Evolutionary conservation across 768 basidiomycete species (phyloP).

Genomic region (Hemileccinum rubropunctum): DNA sequence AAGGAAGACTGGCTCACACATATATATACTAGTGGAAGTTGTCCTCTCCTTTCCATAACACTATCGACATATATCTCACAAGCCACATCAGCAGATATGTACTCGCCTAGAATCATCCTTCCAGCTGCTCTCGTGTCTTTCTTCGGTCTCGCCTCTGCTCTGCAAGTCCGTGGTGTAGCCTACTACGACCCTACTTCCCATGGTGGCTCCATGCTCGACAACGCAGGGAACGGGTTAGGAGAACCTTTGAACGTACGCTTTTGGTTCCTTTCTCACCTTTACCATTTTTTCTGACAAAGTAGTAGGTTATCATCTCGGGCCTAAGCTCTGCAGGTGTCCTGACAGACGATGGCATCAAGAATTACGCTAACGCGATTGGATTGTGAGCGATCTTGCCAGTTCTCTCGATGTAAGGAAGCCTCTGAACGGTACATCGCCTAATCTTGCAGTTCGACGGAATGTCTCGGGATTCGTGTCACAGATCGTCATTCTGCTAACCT

Average conservation of each 20-base stretch:
- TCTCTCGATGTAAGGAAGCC: background rate
- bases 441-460: conserved; percentile 37
- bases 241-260: conserved; percentile 41
- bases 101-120: background rate
- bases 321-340: conserved; percentile 56
- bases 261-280: background rate
- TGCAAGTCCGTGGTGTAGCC: conserved; percentile 14
- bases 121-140: background rate
- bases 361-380: conserved; percentile 59
- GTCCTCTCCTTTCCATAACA: background rate
- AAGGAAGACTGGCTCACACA: no score
- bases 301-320: conserved; percentile 60
- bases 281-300: background rate
- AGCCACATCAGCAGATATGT: no score
- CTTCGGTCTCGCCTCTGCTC: conserved; percentile 1
- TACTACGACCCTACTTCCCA: conserved; percentile 35
- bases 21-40: no score
- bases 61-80: background rate
- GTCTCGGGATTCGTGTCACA: conserved; percentile 34
- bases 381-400: conserved; percentile 41
- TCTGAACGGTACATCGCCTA: conserved; percentile 7
- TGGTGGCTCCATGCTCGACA: conserved; percentile 47
- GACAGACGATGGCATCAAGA: conserved; percentile 51
- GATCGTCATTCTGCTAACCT: conserved; percentile 39
- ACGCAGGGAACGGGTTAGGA: conserved; percentile 38